Evolutionary conservation across 2,329 filamentous ascomycete species (phyloP).

Genomic region (Ceratocystis alfenasii): DNA sequence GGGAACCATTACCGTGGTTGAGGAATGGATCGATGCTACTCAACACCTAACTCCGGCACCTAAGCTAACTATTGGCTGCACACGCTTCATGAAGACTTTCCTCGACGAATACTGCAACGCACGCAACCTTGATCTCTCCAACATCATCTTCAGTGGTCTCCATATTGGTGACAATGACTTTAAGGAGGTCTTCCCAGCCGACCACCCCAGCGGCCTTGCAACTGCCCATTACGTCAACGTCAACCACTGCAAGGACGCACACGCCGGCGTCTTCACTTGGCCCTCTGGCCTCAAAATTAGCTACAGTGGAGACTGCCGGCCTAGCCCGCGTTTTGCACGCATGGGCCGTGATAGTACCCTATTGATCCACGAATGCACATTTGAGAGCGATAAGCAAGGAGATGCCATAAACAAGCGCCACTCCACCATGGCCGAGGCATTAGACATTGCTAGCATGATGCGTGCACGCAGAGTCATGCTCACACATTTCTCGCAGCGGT

Average conservation of each 20-base stretch:
- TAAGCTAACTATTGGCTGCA: constrained; percentile 55
- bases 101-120: constrained; percentile 67
- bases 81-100: constrained; percentile 60
- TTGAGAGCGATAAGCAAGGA: constrained; percentile 67
- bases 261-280: constrained; percentile 67
- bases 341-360: constrained; percentile 68
- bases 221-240: constrained; percentile 58
- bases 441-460: constrained; percentile 68
- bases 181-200: constrained; percentile 29
- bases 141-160: constrained; percentile 30
- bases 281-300: constrained; percentile 71
- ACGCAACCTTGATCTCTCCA: constrained; percentile 60
- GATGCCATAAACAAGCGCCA: constrained; percentile 85
- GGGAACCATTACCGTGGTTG: constrained; percentile 68
- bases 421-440: constrained; percentile 74
- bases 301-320: constrained; percentile 90
- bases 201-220: constrained; percentile 46
- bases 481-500: constrained; percentile 92
- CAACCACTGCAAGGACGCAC: constrained; percentile 65
- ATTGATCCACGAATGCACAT: constrained; percentile 90
- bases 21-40: constrained; percentile 59
- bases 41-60: constrained; percentile 27
- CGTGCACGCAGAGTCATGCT: constrained; percentile 65
- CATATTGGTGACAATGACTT: constrained; percentile 24
- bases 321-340: constrained; percentile 53